A percentile compares a stretch with the other conserved stretches of the same genome.
phyloP scores from a whole-genome alignment of 2,329 filamentous ascomycete genomes.

The Pseudogymnoascus sp. region DNA sequence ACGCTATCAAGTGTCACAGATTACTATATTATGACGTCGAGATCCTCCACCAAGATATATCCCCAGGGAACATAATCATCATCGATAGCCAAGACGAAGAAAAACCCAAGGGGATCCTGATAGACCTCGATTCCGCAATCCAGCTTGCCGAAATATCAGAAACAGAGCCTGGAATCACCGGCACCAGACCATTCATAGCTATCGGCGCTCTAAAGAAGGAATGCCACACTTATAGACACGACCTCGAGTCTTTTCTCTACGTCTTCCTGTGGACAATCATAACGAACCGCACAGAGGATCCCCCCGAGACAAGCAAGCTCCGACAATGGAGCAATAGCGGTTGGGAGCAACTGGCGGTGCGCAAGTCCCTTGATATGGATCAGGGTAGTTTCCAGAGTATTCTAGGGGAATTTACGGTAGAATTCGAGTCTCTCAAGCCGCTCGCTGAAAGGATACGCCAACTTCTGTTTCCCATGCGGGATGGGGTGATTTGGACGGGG shows the following conservation, averaged over 20 bases:
- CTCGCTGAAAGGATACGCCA: constrained; percentile 17
- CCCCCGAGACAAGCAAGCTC: constrained; percentile 19
- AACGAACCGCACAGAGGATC: constrained; percentile 16
- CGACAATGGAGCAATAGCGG: constrained; percentile 19
- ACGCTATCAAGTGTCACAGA: neutral
- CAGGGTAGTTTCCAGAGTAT: constrained; percentile 16
- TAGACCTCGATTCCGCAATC: constrained; percentile 22
- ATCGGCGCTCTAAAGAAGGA: constrained; percentile 20
- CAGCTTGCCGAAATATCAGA: constrained; percentile 12
- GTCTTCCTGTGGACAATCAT: constrained; percentile 23
- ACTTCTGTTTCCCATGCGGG: constrained; percentile 18
- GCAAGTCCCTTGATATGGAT: constrained; percentile 19
- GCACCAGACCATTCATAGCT: constrained; percentile 23
- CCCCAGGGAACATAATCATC: constrained; percentile 12
- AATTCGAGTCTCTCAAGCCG: constrained; percentile 18
- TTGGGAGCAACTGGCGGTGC: constrained; percentile 17
- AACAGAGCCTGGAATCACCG: constrained; percentile 14
- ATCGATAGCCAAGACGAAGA: constrained; percentile 17
- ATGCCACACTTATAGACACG: constrained; percentile 22
- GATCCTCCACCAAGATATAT: neutral
- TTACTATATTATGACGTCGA: neutral
- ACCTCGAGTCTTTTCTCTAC: constrained; percentile 24
- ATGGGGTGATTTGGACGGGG: constrained; percentile 18
- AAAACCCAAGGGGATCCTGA: constrained; percentile 19
- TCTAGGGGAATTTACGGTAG: constrained; percentile 19